Evolutionary conservation across 257 asterid genomes (phyloP), one percentile per base, ranked within the genome.

Genomic region (Jacaranda mimosifolia): DNA sequence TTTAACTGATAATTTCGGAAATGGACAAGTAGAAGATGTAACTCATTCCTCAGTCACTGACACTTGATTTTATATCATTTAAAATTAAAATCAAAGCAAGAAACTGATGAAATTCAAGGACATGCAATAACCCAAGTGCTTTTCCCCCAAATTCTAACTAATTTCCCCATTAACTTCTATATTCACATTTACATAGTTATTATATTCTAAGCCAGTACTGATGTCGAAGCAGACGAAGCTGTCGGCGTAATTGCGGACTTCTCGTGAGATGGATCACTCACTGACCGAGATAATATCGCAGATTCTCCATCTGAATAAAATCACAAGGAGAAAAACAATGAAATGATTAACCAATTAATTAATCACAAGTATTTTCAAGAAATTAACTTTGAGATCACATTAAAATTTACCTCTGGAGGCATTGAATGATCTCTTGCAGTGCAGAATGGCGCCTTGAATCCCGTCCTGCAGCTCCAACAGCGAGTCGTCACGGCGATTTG

Each of bases 351-450:
- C 6, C 21, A 19, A 56, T 56, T 56, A 56, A 18, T 53, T 53
- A 53, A 12, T 1, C 13, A 59, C 6, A 59, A 59, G 9, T 32
- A 12, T 32, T 62, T 11, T 5, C 67, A 36, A 62, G 67, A 62
- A 9, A n/a, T 53, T 10, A 26, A 53, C 4, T 7, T 46, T 15
- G 59, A 53, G 59, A 3, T 19, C 4, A 35, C 4, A 8, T 48
- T 21, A 43, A 3, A 3, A 9, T 17, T 64, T 71, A 85, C 90
- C 91, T 77, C 86, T 72, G 10, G 87, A 63, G 52, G 91, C 80
- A 73, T 90, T 81, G 85, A 90, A 90, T 0, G 96, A 90, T 73
- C 80, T 86, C 85, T 90, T 92, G 93, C 96, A 92, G 68, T 92
- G 91, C 73, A 86, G 48, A 79, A 92, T 92, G 59, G 97, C 97